Evolutionary conservation across 2,329 filamentous ascomycete genomes (phyloP).

Genomic region (Falciphora oryzae): DNA sequence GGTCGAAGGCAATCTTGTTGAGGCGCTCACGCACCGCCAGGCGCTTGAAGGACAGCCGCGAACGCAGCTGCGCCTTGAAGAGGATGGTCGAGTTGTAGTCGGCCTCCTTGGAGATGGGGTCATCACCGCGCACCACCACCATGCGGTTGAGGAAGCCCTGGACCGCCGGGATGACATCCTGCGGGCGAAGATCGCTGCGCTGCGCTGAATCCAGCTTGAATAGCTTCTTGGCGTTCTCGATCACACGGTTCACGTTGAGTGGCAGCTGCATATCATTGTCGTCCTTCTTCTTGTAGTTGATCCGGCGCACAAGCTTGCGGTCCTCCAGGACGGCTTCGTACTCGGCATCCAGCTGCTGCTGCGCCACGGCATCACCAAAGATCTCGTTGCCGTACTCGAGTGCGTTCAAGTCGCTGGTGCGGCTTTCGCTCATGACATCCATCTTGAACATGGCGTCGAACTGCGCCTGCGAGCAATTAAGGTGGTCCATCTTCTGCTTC

Average conservation of each 20-base stretch:
- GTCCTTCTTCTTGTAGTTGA: constrained; percentile 63
- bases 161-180: constrained; percentile 78
- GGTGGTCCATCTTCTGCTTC: constrained; percentile 82
- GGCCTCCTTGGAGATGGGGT: constrained; percentile 77
- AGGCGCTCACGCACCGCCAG: constrained; percentile 80
- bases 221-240: constrained; percentile 82
- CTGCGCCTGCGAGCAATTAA: constrained; percentile 69
- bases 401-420: constrained; percentile 58
- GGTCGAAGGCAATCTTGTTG: constrained; percentile 87
- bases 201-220: constrained; percentile 84
- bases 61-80: constrained; percentile 88
- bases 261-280: constrained; percentile 87
- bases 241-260: constrained; percentile 84
- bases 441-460: constrained; percentile 81
- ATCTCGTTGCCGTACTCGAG: constrained; percentile 86
- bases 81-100: constrained; percentile 83
- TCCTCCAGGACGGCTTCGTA: constrained; percentile 74
- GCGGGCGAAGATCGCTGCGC: constrained; percentile 83
- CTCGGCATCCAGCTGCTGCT: constrained; percentile 81
- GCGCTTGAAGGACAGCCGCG: constrained; percentile 86
- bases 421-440: constrained; percentile 69
- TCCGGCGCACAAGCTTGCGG: constrained; percentile 65
- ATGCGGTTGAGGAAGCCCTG: constrained; percentile 69
- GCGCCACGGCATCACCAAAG: constrained; percentile 78
- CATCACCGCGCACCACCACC: constrained; percentile 78